Conservation (phyloP, 1,284 basidiomycete species). For the Ceratobasidium theobromae region DNA sequence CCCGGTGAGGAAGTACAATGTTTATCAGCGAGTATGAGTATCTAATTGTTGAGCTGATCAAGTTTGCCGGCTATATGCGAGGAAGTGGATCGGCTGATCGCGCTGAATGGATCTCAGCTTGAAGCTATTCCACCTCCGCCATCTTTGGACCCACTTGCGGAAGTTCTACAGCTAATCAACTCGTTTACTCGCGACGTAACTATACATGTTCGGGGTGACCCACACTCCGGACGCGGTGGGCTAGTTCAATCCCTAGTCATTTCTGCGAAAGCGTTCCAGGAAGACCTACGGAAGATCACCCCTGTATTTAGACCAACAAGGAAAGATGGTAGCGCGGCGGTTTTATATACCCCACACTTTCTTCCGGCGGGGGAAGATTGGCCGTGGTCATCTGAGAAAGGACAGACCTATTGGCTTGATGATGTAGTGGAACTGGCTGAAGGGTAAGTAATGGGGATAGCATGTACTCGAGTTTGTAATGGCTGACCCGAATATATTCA, state of each 20-base stretch:
- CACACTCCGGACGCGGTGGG: constrained; percentile 13
- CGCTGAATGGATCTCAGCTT: constrained; percentile 3
- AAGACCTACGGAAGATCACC: constrained; percentile 12
- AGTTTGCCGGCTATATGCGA: constrained; percentile 29
- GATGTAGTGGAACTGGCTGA: constrained; percentile 23
- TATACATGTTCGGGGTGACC: constrained; percentile 7
- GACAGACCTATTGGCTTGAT: constrained; percentile 21
- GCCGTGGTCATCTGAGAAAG: constrained; percentile 9
- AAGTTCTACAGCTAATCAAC: constrained; percentile 18
- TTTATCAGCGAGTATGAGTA: not conserved
- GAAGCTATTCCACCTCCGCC: not conserved
- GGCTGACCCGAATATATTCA: not conserved
- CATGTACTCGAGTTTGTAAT: not conserved
- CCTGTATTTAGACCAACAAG: constrained; percentile 10
- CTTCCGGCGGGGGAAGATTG: constrained; percentile 10
- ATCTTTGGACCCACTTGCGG: constrained; percentile 22
- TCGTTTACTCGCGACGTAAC: constrained; percentile 23
- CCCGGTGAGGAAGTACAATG: not conserved
- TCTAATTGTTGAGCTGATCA: not conserved
- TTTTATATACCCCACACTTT: not conserved
- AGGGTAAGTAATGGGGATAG: not conserved
- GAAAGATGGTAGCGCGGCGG: not conserved
- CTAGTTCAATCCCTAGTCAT: constrained; percentile 8
- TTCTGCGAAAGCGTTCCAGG: constrained; percentile 23
- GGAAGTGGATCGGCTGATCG: constrained; percentile 22